Percentiles rank a stretch among this genome's conserved stretches.
These are phyloP conservation scores for Arctostaphylos glauca DNA, from an alignment of 148 eudicot species.

Conservation along the genomic window DNA sequence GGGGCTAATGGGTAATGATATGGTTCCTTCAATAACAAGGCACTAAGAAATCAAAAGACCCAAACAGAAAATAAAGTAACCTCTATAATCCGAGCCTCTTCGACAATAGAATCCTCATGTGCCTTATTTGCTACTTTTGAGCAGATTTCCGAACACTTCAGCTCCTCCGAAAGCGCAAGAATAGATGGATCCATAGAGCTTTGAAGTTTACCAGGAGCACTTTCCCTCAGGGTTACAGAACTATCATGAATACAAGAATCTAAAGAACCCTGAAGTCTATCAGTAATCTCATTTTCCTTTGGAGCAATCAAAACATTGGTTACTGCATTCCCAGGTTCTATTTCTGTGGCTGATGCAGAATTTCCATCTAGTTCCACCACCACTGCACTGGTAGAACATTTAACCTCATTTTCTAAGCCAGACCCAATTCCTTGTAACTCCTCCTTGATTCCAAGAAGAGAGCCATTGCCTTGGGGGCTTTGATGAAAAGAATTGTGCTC, in stretches of 20 bases:
- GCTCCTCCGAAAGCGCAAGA: constrained; percentile 30
- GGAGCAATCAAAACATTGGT: constrained; percentile 22
- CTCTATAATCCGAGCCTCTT: constrained; percentile 87
- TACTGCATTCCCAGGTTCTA: constrained; percentile 12
- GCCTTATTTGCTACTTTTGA: constrained; percentile 49
- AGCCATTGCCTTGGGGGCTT: constrained; percentile 37
- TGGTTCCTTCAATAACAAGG: constrained; percentile 14
- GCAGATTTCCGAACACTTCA: constrained; percentile 37
- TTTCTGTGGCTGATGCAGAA: constrained; percentile 31
- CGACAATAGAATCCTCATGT: constrained; percentile 77
- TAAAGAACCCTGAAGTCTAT: constrained; percentile 22
- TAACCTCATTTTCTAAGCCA: constrained; percentile 35
- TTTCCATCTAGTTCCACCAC: constrained; percentile 31
- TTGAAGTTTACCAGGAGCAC: neutral
- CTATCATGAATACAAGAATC: constrained; percentile 34
- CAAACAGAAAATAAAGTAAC: constrained; percentile 31
- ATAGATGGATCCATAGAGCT: constrained; percentile 11
- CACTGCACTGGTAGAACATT: constrained; percentile 23
- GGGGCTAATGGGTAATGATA: neutral
- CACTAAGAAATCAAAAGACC: constrained; percentile 9
- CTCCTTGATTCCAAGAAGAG: constrained; percentile 29
- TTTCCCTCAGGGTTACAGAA: constrained; percentile 10
- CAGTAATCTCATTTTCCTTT: constrained; percentile 32
- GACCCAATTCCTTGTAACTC: constrained; percentile 29
- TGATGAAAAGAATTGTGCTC: constrained; percentile 22